Evolutionary conservation across 1,139 yeast species (phyloP).

Genomic region (Yamadazyma siamensis): DNA sequence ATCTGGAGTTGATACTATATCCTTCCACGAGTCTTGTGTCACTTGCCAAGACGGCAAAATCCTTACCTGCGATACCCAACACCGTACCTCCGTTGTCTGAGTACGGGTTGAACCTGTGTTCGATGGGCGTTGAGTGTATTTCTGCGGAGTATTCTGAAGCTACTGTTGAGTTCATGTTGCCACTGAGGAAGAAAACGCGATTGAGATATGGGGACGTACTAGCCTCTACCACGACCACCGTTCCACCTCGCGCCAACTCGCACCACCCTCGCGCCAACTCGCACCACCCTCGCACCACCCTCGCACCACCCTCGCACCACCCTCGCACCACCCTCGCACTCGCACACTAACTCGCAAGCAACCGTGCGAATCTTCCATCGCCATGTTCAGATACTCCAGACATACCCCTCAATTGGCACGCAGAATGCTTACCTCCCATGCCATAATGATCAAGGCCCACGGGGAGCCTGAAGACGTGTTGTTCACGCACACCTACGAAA

Average conservation of each 20-base stretch:
- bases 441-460: slow-evolving; percentile 54
- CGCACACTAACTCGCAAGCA: too few relatives aligned
- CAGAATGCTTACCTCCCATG: slow-evolving; percentile 52
- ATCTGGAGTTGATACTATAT: slow-evolving; percentile 87
- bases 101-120: slow-evolving; percentile 93
- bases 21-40: slow-evolving; percentile 97
- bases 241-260: not conserved
- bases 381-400: not conserved
- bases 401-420: slow-evolving; percentile 3
- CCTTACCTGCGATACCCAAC: slow-evolving; percentile 95
- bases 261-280: not conserved
- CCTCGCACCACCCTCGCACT: too few relatives aligned
- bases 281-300: not conserved
- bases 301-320: not conserved
- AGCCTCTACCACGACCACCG: too few relatives aligned
- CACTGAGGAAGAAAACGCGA: slow-evolving; percentile 2
- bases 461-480: slow-evolving; percentile 61
- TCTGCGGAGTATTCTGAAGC: slow-evolving; percentile 62
- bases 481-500: slow-evolving; percentile 48
- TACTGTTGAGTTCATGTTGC: slow-evolving; percentile 38
- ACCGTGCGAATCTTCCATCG: too few relatives aligned
- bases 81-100: slow-evolving; percentile 97
- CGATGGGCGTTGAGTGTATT: slow-evolving; percentile 62
- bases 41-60: slow-evolving; percentile 94
- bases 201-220: not conserved